Evolutionary conservation across 805 yeast species (phyloP).

Genomic region (Dipodascopsis tothii): DNA sequence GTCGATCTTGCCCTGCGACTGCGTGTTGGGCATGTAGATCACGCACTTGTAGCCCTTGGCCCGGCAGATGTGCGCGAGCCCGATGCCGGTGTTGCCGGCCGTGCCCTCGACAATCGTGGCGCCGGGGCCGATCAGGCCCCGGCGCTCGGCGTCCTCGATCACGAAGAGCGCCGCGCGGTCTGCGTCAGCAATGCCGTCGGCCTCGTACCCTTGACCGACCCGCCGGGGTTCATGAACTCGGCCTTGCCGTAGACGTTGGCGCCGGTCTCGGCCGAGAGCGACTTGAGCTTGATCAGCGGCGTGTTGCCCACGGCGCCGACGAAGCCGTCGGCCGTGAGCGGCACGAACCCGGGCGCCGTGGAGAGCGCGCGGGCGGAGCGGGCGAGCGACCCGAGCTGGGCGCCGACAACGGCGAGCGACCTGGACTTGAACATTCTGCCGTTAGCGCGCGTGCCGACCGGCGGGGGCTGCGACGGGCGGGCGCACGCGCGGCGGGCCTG

Average conservation of each 20-base stretch:
- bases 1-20: slow-evolving; percentile 71
- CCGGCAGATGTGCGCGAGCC: slow-evolving; percentile 68
- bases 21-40: slow-evolving; percentile 88
- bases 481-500: no score
- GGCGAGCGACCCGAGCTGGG: no score
- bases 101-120: slow-evolving; percentile 90
- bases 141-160: slow-evolving; percentile 67
- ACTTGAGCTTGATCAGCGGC: slow-evolving; percentile 61
- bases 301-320: slow-evolving; percentile 90
- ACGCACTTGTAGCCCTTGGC: slow-evolving; percentile 77
- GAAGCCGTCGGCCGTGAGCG: slow-evolving; percentile 64
- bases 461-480: no score
- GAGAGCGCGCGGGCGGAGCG: slow-evolving; percentile 1
- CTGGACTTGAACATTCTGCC: no score
- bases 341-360: slow-evolving; percentile 43
- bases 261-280: slow-evolving; percentile 51
- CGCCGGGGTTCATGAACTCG: slow-evolving; percentile 90
- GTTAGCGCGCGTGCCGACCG: no score
- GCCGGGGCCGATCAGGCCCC: slow-evolving; percentile 56
- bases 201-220: slow-evolving; percentile 61
- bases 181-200: background rate
- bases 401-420: no score
- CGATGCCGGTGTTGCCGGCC: slow-evolving; percentile 95
- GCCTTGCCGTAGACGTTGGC: slow-evolving; percentile 82
- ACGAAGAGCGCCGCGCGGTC: slow-evolving; percentile 81